A percentile compares a stretch with the other conserved stretches of the same genome.
phyloP scores from a whole-genome alignment of 768 basidiomycete genomes.

The Kwoniella bestiolae region DNA sequence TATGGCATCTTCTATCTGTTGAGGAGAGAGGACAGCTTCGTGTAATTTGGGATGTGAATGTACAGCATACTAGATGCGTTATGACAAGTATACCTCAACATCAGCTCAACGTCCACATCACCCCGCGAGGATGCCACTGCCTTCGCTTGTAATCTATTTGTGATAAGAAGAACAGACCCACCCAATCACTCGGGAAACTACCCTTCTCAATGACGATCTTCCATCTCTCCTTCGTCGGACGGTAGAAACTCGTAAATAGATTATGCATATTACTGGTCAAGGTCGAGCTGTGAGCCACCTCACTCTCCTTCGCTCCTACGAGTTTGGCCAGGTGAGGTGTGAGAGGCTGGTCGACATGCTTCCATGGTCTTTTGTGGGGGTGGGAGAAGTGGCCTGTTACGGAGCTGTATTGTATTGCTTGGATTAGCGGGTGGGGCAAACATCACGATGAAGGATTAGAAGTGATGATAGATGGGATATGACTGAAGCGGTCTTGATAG shows the following conservation, averaged over 20 bases:
- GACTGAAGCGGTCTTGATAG: too few relatives aligned
- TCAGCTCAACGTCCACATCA: neutral
- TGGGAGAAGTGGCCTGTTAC: constrained; percentile 89
- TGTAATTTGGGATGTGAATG: constrained; percentile 85
- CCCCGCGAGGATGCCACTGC: neutral
- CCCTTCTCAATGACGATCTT: constrained; percentile 94
- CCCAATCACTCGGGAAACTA: constrained; percentile 97
- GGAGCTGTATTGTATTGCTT: constrained; percentile 63
- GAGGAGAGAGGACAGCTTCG: constrained; percentile 65
- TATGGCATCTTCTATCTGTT: constrained; percentile 65
- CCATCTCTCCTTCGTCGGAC: constrained; percentile 78
- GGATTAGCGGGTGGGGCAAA: too few relatives aligned
- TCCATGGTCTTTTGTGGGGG: constrained; percentile 83
- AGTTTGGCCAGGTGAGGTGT: constrained; percentile 76
- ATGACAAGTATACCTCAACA: neutral
- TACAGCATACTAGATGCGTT: constrained; percentile 78
- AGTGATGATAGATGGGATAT: too few relatives aligned
- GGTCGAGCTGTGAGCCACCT: constrained; percentile 95
- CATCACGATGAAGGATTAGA: too few relatives aligned
- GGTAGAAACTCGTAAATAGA: constrained; percentile 92
- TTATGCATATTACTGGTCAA: constrained; percentile 94
- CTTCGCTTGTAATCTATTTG: too few relatives aligned
- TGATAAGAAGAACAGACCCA: constrained; percentile 53
- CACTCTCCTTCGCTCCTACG: constrained; percentile 82
- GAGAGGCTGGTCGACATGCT: constrained; percentile 72